Base-by-base conservation (phyloP, 179 eudicot genomes). In the Amaranthus tricolor region DNA sequence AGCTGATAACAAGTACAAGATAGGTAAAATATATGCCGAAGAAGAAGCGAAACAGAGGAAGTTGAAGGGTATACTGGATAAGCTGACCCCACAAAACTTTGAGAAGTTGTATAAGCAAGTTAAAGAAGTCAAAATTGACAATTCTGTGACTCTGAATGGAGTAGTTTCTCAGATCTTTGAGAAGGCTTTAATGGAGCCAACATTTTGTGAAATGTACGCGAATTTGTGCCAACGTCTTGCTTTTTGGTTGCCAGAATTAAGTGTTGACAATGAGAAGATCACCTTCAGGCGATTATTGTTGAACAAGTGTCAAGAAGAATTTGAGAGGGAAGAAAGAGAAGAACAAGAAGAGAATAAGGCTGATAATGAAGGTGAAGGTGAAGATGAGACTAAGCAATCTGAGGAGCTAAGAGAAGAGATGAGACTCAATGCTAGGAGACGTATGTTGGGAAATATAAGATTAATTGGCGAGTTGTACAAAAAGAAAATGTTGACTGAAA, bases 121-220 rank as follows among this genome's bases (percentile, higher is more conserved):
- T 47, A 89, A 93, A 79, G 85, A 84, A 59, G 96, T 93, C 21
- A 88, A 89, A 59, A 86, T 93, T 68, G 98, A 93, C 80, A 93
- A 86, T 84, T 86, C 78, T 68, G 73, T 67, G 21, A 91, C 98
- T 66, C 86, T 93, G 9, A 70, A 78, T 17, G 94, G 96, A 47
- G 98, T 91, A 93, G 61, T 97, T 96, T 93, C 90, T 83, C 95
- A 97, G 59, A 78, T 88, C 82, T 93, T 93, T 80, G 91, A 97
- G 77, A 79, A 54, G 40, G 40, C 40, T 31, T 31, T 31, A 31
- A 2, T 31, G 40, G 2, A 31, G 40, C 40, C 40, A 31, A 31
- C 40, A 1, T 31, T 31, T 31, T 31, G 40, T 31, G 40, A 31
- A 31, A 31, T 31, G 40, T 31, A 31, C 40, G 40, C 40, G 40